Evolutionary conservation across 23 red algal species (phyloP), one percentile per base, ranked within the genome.

Genomic region (Chondrus crispus): DNA sequence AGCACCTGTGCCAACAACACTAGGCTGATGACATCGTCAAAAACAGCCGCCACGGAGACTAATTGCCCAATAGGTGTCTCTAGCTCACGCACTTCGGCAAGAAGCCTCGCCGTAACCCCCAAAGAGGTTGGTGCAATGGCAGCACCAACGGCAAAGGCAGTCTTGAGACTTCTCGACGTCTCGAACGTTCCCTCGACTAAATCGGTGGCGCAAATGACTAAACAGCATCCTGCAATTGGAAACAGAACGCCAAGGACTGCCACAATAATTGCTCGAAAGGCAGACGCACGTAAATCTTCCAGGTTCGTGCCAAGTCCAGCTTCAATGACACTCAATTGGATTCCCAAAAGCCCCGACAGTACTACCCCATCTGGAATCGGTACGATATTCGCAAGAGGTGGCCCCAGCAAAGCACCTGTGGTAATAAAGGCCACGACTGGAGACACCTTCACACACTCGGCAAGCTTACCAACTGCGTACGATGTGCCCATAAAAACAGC

Each of bases 11-110:
- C 57, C 44, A 94, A 55, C 30, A 94, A 71, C 28, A 94, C 40
- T 10, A 94, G 70, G 29, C 82, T 87, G 37, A 94, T 76, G 7
- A 94, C 81, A 81, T 94, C 91, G 73, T 94, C 91, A 40, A 94
- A 44, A 0, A 94, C 91, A 43, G 91, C 91, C 22, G 91, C 91
- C 1, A 94, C 71, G 38, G 82, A 75, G 4, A 94, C 83, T 12
- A 94, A 82, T 36, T 41, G 50, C 38, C 91, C 91, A 46, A 94
- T 39, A 26, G 62, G 66, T 29, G 91, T 87, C 37, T 85, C 50
- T 45, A 86, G 24, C 46, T 94, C 91, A 38, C 47, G 73, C 18
- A 82, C 82, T 57, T 79, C 71, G 14, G 22, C 30, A n/a, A 94
- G 45, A 47, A 94, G 91, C 29, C 69, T 81, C 1, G 80, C 91